Evolutionary conservation across 257 asterid genomes (phyloP).

Genomic region (Nicotiana obtusifolia): DNA sequence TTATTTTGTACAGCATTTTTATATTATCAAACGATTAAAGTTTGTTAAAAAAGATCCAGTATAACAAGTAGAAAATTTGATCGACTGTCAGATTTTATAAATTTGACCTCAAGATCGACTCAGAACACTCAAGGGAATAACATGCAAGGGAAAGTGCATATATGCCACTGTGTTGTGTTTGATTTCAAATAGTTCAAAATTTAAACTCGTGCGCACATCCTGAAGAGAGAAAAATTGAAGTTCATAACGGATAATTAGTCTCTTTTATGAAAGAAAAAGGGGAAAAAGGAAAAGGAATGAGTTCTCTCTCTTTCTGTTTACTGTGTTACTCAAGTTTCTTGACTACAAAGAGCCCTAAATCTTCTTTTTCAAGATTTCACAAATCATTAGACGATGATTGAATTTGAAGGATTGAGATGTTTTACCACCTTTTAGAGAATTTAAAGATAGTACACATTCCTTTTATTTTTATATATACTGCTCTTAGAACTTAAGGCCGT

Average conservation of each 20-base stretch:
- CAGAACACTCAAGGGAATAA: neutral
- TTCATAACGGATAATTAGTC: neutral
- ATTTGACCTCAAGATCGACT: neutral
- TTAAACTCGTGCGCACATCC: neutral
- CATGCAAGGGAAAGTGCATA: neutral
- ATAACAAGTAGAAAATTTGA: neutral
- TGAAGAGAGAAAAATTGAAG: neutral
- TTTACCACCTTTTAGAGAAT: too few species aligned
- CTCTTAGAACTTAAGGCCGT: too few species aligned
- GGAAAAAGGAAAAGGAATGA: neutral
- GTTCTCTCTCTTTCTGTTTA: neutral
- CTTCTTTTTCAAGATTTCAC: neutral
- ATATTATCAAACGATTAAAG: neutral
- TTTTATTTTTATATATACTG: too few species aligned
- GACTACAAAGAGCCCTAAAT: neutral
- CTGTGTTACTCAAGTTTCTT: neutral
- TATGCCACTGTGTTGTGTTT: neutral
- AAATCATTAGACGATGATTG: neutral
- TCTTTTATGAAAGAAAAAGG: slow-evolving; percentile 3
- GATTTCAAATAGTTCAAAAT: neutral
- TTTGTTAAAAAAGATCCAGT: neutral
- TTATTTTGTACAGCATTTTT: too few species aligned
- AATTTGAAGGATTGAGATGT: neutral
- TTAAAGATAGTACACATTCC: too few species aligned
- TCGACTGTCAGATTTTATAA: neutral